Percentiles rank a stretch among this genome's conserved stretches.
Conservation (phyloP, 805 yeast species). For the Grigorovia jiainica region DNA sequence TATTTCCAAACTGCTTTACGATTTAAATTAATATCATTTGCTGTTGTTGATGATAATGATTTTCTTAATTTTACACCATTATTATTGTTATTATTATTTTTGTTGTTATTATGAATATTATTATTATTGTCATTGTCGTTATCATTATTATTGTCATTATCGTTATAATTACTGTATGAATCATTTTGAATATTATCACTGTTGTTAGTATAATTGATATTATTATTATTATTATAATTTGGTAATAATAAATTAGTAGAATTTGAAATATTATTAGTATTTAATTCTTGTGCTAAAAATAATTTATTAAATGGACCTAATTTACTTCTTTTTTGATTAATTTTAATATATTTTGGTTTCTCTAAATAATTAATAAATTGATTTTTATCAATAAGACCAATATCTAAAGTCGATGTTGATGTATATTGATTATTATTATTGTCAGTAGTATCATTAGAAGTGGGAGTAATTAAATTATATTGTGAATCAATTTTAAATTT, state of each 20-base stretch:
- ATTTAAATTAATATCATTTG: neutral
- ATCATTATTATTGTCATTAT: neutral
- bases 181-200: slow-evolving; percentile 2
- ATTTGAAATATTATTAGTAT: neutral
- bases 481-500: neutral
- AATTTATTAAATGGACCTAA: slow-evolving; percentile 41
- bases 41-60: neutral
- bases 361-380: slow-evolving; percentile 35
- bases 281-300: slow-evolving; percentile 60
- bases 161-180: neutral
- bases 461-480: neutral
- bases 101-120: neutral
- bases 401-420: slow-evolving; percentile 3
- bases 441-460: neutral
- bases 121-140: neutral
- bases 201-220: too few relatives aligned
- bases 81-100: neutral
- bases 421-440: neutral
- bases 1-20: slow-evolving; percentile 55
- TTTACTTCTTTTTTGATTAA: slow-evolving; percentile 37
- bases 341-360: slow-evolving; percentile 48
- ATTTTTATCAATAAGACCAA: slow-evolving; percentile 25
- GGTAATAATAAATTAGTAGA: too few relatives aligned
- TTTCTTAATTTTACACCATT: neutral
- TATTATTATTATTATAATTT: too few relatives aligned